phyloP scores from a whole-genome alignment of 2,329 filamentous ascomycete species.

The Colletotrichum higginsianum region DNA sequence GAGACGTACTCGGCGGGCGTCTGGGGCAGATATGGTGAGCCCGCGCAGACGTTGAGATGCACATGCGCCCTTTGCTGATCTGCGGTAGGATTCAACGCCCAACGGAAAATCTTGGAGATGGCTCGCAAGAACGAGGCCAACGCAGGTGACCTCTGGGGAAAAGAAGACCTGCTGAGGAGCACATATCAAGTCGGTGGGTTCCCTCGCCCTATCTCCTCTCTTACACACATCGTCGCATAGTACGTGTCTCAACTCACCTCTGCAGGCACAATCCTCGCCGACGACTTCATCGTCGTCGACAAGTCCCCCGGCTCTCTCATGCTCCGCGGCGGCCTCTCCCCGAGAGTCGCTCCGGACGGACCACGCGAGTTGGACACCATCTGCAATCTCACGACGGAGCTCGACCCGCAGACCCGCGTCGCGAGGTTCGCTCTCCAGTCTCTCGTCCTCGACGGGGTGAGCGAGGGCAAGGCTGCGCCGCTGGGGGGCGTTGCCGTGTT shows the following conservation, averaged over 20 bases:
- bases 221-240: background rate
- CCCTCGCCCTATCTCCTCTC: background rate
- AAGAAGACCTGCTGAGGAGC: slow-evolving; percentile 18
- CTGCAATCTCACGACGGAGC: slow-evolving; percentile 18
- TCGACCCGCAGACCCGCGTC: slow-evolving; percentile 2
- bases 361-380: slow-evolving; percentile 35
- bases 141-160: slow-evolving; percentile 28
- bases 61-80: too few species aligned
- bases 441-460: slow-evolving; percentile 8
- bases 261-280: slow-evolving; percentile 33
- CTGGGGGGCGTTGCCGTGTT: background rate
- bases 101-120: slow-evolving; percentile 28
- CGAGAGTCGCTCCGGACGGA: slow-evolving; percentile 1
- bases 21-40: slow-evolving; percentile 40
- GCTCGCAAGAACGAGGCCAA: slow-evolving; percentile 24
- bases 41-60: background rate
- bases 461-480: slow-evolving; percentile 15
- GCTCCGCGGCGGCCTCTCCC: slow-evolving; percentile 34
- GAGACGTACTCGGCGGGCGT: slow-evolving; percentile 37
- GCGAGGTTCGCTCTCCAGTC: slow-evolving; percentile 33
- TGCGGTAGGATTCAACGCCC: slow-evolving; percentile 3
- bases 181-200: slow-evolving; percentile 16
- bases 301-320: slow-evolving; percentile 24
- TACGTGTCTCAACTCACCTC: background rate
- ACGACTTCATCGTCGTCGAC: slow-evolving; percentile 41